Evolutionary conservation across 1,284 basidiomycete species (phyloP).

Genomic region (Rhodotorula sp.): DNA sequence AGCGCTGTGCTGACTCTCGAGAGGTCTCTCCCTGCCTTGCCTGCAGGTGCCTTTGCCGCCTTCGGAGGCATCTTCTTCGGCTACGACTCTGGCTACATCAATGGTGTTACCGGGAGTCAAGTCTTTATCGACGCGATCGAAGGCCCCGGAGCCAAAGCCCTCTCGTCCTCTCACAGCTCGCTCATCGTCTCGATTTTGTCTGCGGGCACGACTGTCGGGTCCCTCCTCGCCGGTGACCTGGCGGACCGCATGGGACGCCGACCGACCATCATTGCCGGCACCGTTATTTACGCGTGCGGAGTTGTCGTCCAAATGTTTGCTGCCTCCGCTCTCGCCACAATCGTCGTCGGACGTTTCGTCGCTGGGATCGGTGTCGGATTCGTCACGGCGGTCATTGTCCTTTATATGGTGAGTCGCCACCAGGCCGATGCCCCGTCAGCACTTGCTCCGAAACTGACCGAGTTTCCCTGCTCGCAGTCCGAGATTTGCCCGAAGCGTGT

Average conservation of each 20-base stretch:
- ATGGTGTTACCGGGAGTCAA: conserved; percentile 36
- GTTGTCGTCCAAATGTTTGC: conserved; percentile 49
- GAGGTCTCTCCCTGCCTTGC: too few species aligned
- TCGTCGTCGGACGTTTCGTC: conserved; percentile 51
- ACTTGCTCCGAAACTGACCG: background rate
- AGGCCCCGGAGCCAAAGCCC: conserved; percentile 20
- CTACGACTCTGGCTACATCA: conserved; percentile 42
- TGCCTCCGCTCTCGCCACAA: conserved; percentile 48
- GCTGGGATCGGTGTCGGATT: conserved; percentile 56
- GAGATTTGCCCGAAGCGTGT: conserved; percentile 39
- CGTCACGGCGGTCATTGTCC: conserved; percentile 54
- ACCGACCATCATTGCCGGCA: conserved; percentile 47
- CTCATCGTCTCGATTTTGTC: conserved; percentile 33
- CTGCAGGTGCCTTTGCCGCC: conserved; percentile 41
- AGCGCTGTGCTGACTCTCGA: background rate
- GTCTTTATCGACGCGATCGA: conserved; percentile 38
- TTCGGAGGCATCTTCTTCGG: conserved; percentile 24
- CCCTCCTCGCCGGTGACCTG: conserved; percentile 27
- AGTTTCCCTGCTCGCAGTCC: conserved; percentile 15
- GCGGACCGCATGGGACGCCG: conserved; percentile 32
- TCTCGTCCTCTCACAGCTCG: conserved; percentile 17
- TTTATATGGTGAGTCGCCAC: conserved; percentile 31
- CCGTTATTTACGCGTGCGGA: conserved; percentile 51
- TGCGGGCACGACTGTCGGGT: conserved; percentile 27
- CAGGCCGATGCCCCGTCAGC: conserved; percentile 13